Conservation (phyloP, 2,329 filamentous ascomycete species). For the Epichloe aotearoae region DNA sequence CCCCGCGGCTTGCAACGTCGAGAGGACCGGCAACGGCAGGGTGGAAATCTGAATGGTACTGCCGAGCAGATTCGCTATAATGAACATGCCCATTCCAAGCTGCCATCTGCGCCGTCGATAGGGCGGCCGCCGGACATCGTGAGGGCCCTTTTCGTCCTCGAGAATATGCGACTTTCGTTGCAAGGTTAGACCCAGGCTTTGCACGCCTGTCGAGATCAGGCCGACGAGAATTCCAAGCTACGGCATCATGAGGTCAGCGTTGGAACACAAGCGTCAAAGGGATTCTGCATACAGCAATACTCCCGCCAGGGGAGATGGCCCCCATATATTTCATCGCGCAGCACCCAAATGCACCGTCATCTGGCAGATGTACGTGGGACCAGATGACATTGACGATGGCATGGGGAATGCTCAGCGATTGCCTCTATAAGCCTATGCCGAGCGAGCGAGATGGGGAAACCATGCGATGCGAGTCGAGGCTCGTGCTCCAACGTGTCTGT, state of each 20-base stretch:
- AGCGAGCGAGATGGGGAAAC: background rate
- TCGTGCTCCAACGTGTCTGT: background rate
- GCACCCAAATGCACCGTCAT: slow-evolving; percentile 30
- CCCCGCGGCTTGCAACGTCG: slow-evolving; percentile 87
- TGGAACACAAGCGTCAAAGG: background rate
- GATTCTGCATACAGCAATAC: slow-evolving; percentile 50
- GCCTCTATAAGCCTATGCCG: background rate
- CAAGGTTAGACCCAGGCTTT: slow-evolving; percentile 86
- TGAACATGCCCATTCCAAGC: slow-evolving; percentile 93
- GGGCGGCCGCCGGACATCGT: slow-evolving; percentile 69
- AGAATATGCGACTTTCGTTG: slow-evolving; percentile 97
- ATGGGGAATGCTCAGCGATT: background rate
- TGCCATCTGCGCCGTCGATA: slow-evolving; percentile 91
- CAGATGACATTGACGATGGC: background rate
- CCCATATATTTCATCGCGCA: slow-evolving; percentile 57
- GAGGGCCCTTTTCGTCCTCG: slow-evolving; percentile 80
- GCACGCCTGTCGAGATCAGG: slow-evolving; percentile 82
- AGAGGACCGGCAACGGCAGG: slow-evolving; percentile 82
- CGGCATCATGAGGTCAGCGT: background rate
- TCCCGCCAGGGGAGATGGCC: slow-evolving; percentile 66
- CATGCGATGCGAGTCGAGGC: slow-evolving; percentile 1
- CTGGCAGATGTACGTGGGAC: slow-evolving; percentile 19
- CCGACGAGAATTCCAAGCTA: slow-evolving; percentile 90
- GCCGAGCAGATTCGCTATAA: slow-evolving; percentile 84
- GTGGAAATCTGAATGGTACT: slow-evolving; percentile 97